Base-by-base conservation (phyloP, 306 rosid genomes). In the Acacia melanoxylon region DNA sequence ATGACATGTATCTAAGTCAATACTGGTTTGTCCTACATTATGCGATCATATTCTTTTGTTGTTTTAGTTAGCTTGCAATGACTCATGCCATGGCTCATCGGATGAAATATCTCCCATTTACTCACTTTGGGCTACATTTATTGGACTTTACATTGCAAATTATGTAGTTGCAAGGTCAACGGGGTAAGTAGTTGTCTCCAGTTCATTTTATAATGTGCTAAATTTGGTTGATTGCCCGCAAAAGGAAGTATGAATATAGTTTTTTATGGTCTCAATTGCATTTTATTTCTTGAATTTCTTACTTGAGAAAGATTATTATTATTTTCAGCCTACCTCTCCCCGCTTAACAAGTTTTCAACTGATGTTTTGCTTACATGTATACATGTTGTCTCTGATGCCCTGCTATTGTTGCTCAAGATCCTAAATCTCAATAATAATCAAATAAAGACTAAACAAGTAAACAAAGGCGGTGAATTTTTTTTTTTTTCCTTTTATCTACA, bases 81-180 rank as follows among this genome's bases (percentile, higher is more conserved):
- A 97, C 76, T 90, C 97, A 31, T 91, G 97, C 82, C 81, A 72
- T 13, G 97, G 98, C 85, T 87, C 94, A 16, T 92, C 98, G 0
- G 97, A 95, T 85, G 96, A 88, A 68, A 95, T 93, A 79, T 93
- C 99, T 75, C 98, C 99, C 76, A 92, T 95, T 52, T 95, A 95
- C 86, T 95, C 98, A 61, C 87, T 95, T 10, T 95, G 99, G 99
- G 99, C 99, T 70, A 93, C 98, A 71, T 93, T 95, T 83, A 95
- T 95, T 68, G 98, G 99, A 74, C 94, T 93, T 82, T 95, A 95
- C 91, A 95, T 93, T 58, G 98, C 99, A 65, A 95, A 95, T 84
- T 95, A 95, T 82, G 97, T 93, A 41, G 94, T 95, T 85, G 98
- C 93, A 85, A 91, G 98, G 83, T 95, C 99, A 69, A 93, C 99